phyloP scores from a whole-genome alignment of 208 protist genomes.

The Trypanosoma theileri region DNA sequence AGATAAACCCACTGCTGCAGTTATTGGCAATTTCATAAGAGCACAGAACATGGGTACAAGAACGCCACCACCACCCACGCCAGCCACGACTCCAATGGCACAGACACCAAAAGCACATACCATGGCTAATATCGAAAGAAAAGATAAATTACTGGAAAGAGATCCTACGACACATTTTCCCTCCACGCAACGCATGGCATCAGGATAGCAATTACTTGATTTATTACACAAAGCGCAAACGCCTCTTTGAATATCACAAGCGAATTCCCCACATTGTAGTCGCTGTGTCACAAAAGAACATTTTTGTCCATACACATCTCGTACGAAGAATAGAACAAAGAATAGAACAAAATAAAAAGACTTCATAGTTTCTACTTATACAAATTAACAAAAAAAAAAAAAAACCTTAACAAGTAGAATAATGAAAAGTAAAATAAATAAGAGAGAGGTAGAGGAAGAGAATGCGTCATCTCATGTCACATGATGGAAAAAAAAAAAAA shows the following conservation, averaged over 20 bases:
- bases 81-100: conserved; percentile 73
- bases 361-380: background rate
- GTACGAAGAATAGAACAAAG: background rate
- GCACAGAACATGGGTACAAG: conserved; percentile 77
- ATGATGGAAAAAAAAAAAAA: background rate
- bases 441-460: background rate
- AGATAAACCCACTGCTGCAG: conserved; percentile 68
- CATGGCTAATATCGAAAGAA: conserved; percentile 47
- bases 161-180: conserved; percentile 52
- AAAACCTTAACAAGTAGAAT: conserved; percentile 8
- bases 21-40: conserved; percentile 57
- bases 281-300: conserved; percentile 63
- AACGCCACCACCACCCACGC: conserved; percentile 84
- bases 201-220: conserved; percentile 62
- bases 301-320: conserved; percentile 4
- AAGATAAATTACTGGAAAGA: conserved; percentile 24
- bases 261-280: conserved; percentile 62
- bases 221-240: conserved; percentile 47
- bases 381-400: conserved; percentile 17
- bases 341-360: conserved; percentile 2
- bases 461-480: background rate
- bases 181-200: conserved; percentile 47
- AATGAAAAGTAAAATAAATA: conserved; percentile 1
- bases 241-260: conserved; percentile 39
- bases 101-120: conserved; percentile 53